Conservation (phyloP, 768 basidiomycete species). For the Boletellus sp. region DNA sequence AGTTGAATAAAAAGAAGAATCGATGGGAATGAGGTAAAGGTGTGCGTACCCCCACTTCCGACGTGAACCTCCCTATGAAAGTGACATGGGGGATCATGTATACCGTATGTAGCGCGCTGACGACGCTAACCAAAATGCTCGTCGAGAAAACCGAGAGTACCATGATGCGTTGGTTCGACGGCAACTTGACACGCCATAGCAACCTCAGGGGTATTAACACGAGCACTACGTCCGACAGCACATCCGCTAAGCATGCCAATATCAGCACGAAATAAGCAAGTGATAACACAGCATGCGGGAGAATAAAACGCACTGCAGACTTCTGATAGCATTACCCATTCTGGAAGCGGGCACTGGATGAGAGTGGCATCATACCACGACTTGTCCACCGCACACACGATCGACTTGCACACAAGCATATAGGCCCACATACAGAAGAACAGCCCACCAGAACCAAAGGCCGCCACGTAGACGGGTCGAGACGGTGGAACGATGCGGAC, state of each 20-base stretch:
- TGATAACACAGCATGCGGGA: too few relatives aligned
- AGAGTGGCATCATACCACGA: conserved; percentile 36
- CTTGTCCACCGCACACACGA: conserved; percentile 38
- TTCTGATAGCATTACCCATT: conserved; percentile 48
- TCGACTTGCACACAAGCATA: conserved; percentile 23
- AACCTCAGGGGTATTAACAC: conserved; percentile 44
- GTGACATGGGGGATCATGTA: conserved; percentile 34
- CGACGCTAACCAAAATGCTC: conserved; percentile 47
- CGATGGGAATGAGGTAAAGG: not conserved
- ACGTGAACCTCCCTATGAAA: conserved; percentile 21
- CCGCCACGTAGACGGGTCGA: not conserved
- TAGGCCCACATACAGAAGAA: conserved; percentile 20
- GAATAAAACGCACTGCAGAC: conserved; percentile 42
- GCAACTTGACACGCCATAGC: conserved; percentile 41
- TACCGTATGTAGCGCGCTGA: conserved; percentile 40
- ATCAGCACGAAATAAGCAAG: not conserved
- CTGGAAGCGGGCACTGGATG: conserved; percentile 45
- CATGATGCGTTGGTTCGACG: conserved; percentile 38
- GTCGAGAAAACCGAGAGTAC: conserved; percentile 48
- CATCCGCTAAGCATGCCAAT: conserved; percentile 37
- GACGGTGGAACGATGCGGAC: conserved; percentile 22
- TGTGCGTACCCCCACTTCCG: conserved; percentile 41
- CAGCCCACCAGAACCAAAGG: conserved; percentile 1
- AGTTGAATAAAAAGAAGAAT: too few relatives aligned
- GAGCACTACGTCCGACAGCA: conserved; percentile 44